Evolutionary conservation across 2,329 filamentous ascomycete species (phyloP), one percentile per base, ranked within the genome.

Genomic region (Capronia epimyces): DNA sequence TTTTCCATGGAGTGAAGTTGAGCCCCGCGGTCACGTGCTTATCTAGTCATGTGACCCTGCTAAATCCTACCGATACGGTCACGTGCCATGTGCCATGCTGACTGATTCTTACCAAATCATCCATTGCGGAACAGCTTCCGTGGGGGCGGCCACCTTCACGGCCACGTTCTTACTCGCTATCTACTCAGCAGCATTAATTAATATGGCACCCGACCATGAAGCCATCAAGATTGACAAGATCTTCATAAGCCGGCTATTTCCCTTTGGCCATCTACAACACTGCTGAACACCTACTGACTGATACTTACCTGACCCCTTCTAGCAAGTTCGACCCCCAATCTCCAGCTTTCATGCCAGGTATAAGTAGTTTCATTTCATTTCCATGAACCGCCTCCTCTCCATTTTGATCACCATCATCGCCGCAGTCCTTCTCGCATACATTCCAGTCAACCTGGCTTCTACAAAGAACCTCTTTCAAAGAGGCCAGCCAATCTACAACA

Each of bases 21-120:
- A n/a, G n/a, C n/a, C n/a, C n/a, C n/a, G n/a, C n/a, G 29, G 29
- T 32, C 29, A 32, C n/a, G 36, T 40, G 36, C n/a, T n/a, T n/a
- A 39, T 39, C 10, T 6, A n/a, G 20, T 50, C 40, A 43, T 43
- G 4, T 43, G 40, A 43, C 22, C 15, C 10, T 20, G 6, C n/a
- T 36, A n/a, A 13, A n/a, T n/a, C n/a, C n/a, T n/a, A n/a, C n/a
- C n/a, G n/a, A n/a, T n/a, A n/a, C n/a, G n/a, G n/a, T n/a, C n/a
- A n/a, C n/a, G n/a, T n/a, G n/a, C n/a, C n/a, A n/a, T n/a, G n/a
- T n/a, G n/a, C n/a, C n/a, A n/a, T 37, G 55, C 55, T 57, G 55
- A 57, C 55, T 37, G 49, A 57, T 57, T 57, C 45, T 57, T 57
- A 57, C 52, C 27, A 46, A 52, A 57, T 44, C 52, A 49, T 12